These are phyloP conservation scores for Aspergillus japonicus DNA, from an alignment of 2,329 filamentous ascomycete genomes.

Conservation along the genomic window DNA sequence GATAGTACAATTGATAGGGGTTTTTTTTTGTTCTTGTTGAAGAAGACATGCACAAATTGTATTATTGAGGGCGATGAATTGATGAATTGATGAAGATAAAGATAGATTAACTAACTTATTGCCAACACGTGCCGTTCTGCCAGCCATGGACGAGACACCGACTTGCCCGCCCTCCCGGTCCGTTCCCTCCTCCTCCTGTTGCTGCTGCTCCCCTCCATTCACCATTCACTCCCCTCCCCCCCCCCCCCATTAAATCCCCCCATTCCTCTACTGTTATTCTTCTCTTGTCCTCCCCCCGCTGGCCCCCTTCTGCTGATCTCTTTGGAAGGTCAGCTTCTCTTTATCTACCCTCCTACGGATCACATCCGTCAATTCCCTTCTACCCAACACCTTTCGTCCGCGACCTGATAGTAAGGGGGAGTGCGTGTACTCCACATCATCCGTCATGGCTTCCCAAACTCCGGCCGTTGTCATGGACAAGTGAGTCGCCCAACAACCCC, in stretches of 20 bases:
- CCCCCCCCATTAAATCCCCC: neutral
- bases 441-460: conserved; percentile 89
- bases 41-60: too few species aligned
- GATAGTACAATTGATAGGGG: neutral
- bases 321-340: neutral
- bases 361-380: neutral
- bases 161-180: conserved; percentile 11
- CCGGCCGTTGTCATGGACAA: conserved; percentile 99
- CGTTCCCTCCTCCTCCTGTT: conserved; percentile 2
- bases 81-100: too few species aligned
- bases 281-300: conserved; percentile 3
- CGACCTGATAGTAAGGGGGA: conserved; percentile 18
- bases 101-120: too few species aligned
- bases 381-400: neutral
- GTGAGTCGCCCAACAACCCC: conserved; percentile 59
- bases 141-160: neutral
- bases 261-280: conserved; percentile 8
- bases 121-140: neutral
- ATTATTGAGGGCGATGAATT: too few species aligned
- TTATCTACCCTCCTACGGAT: conserved; percentile 6
- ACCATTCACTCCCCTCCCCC: neutral
- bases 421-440: conserved; percentile 19
- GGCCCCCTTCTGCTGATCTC: conserved; percentile 4
- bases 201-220: neutral
- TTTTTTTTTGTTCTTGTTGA: neutral